These are phyloP conservation scores for Aspergillus sp. DNA, from an alignment of 2,329 filamentous ascomycete species.

Conservation along the genomic window DNA sequence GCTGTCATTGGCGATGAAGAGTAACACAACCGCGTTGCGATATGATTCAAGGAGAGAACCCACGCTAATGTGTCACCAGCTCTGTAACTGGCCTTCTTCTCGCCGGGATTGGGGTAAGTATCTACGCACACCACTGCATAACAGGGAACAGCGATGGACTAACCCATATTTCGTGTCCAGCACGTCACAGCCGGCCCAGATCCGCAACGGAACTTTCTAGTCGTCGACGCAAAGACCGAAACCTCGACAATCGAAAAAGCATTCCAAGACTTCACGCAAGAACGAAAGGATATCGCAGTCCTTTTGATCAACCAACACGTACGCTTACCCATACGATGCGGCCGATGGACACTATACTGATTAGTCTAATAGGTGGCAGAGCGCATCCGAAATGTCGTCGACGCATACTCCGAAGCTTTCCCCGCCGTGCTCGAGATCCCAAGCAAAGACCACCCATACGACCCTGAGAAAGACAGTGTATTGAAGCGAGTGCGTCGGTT, in stretches of 20 bases:
- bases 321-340: conserved; percentile 25
- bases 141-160: conserved; percentile 3
- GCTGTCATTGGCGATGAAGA: conserved; percentile 97
- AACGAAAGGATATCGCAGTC: conserved; percentile 96
- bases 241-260: conserved; percentile 82
- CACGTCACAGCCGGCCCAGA: conserved; percentile 89
- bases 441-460: conserved; percentile 98
- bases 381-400: conserved; percentile 84
- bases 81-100: conserved; percentile 94
- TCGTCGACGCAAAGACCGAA: conserved; percentile 93
- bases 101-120: conserved; percentile 84
- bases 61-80: conserved; percentile 51
- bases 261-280: conserved; percentile 83
- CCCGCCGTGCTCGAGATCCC: conserved; percentile 96
- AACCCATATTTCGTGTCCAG: conserved; percentile 47
- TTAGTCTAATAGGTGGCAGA: conserved; percentile 71
- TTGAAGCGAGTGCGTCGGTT: conserved; percentile 78
- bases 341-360: not conserved
- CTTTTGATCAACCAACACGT: conserved; percentile 98
- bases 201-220: conserved; percentile 94
- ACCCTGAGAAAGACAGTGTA: conserved; percentile 98
- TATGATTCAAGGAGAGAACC: not conserved
- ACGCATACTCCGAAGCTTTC: conserved; percentile 91
- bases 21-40: conserved; percentile 23
- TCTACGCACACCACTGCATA: not conserved